phyloP scores from a whole-genome alignment of 352 stramenopile genomes.

The Phytophthora colocasiae region DNA sequence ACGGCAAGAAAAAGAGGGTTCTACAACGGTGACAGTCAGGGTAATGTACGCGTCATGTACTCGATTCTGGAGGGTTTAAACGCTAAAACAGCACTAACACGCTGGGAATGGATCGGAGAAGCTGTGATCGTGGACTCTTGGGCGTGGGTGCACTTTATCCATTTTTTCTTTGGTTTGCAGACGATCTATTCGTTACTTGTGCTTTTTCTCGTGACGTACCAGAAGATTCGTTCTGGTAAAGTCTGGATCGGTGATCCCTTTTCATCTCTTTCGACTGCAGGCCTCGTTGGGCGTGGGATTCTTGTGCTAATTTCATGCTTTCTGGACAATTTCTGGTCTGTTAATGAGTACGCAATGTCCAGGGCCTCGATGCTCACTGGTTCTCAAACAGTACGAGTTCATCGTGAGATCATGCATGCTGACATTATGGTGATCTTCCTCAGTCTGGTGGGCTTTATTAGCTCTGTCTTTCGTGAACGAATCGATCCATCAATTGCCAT shows the following conservation, averaged over 20 bases:
- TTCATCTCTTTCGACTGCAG: conserved; percentile 37
- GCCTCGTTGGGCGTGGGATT: conserved; percentile 22
- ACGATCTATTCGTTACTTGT: conserved; percentile 38
- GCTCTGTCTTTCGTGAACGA: conserved; percentile 33
- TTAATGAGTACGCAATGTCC: conserved; percentile 46
- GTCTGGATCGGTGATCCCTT: conserved; percentile 57
- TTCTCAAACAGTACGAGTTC: conserved; percentile 22
- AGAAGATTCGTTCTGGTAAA: conserved; percentile 39
- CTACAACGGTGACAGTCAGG: conserved; percentile 33
- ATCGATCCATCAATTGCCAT: conserved; percentile 40
- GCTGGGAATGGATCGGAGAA: conserved; percentile 29
- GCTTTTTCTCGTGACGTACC: conserved; percentile 39
- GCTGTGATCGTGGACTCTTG: conserved; percentile 36
- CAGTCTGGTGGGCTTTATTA: conserved; percentile 33
- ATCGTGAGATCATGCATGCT: conserved; percentile 43
- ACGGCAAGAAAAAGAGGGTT: conserved; percentile 43
- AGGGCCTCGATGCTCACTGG: conserved; percentile 26
- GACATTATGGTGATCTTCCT: conserved; percentile 42
- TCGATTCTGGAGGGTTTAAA: conserved; percentile 20
- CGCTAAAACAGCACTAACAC: conserved; percentile 22
- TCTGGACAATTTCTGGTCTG: conserved; percentile 43
- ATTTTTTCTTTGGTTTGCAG: conserved; percentile 49
- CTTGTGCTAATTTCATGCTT: conserved; percentile 41
- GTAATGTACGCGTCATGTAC: conserved; percentile 36
- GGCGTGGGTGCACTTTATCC: conserved; percentile 51